Percentiles rank a stretch among this genome's conserved stretches.
phyloP scores from a whole-genome alignment of 495 filamentous ascomycete species.

The Achaetomiella virescens region DNA sequence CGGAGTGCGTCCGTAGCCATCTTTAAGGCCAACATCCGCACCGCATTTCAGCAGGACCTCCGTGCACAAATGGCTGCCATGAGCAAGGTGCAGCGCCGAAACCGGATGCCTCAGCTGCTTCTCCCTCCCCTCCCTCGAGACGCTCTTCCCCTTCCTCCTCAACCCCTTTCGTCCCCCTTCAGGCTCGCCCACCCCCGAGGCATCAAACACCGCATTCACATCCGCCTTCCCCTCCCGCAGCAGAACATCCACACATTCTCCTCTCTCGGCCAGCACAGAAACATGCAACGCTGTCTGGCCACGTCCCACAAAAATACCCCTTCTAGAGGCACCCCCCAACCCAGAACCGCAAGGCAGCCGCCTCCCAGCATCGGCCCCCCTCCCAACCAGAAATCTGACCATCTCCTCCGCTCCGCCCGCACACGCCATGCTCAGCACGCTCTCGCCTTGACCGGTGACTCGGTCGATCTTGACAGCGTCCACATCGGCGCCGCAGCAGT shows the following conservation, averaged over 20 bases:
- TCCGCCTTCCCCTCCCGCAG: constrained; percentile 16
- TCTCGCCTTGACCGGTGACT: neutral
- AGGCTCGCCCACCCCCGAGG: neutral
- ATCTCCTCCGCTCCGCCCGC: constrained; percentile 4
- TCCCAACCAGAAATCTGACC: constrained; percentile 11
- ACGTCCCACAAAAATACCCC: neutral
- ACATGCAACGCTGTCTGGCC: constrained; percentile 20
- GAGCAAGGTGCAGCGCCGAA: constrained; percentile 19
- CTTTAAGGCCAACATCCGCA: constrained; percentile 6
- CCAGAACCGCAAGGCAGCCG: neutral
- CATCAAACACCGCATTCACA: constrained; percentile 10
- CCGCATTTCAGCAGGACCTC: constrained; percentile 8
- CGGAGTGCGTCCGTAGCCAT: constrained; percentile 12
- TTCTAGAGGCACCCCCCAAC: neutral
- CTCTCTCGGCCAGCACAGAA: constrained; percentile 12
- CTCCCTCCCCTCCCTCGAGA: neutral
- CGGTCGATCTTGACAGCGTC: neutral
- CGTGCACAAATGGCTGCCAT: constrained; percentile 1
- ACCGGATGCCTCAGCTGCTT: constrained; percentile 5
- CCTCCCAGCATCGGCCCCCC: constrained; percentile 12
- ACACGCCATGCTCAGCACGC: constrained; percentile 9
- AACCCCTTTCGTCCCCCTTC: neutral
- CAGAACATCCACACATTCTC: constrained; percentile 7
- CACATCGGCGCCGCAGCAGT: constrained; percentile 19
- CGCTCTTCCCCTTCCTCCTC: neutral